Base-by-base conservation (phyloP, 2,329 filamentous ascomycete genomes). In the Aotearoamyces nothofagi region DNA sequence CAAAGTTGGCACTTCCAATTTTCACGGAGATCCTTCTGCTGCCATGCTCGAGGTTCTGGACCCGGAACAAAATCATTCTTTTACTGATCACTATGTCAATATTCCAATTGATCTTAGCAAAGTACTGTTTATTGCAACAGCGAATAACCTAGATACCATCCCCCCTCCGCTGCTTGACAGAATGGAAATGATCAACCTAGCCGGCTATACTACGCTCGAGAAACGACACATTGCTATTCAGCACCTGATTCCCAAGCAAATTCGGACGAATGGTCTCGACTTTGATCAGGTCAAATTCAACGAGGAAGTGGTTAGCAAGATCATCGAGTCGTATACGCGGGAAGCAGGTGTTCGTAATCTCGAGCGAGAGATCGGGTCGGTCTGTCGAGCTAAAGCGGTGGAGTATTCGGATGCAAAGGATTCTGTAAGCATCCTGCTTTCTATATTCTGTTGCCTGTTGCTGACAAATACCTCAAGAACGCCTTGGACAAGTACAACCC, bases 41-140 rank as follows among this genome's bases (percentile, higher is more conserved):
- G 90, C 90, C 6, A 94, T 98, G 87, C 72, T 98, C 9, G 90
- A 98, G 53, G 90, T 98, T 8, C 64, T 98, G 25, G 90, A 98
- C 47, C 90, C 90, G 1, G 90, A 98, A 53, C 90, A 98, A 56
- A 98, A 98, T 49, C 70, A 92, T 53, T 78, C 73, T 7, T 98
- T 98, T 56, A 81, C 76, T 16, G 90, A 98, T 49, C 90, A 98
- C 56, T 98, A 96, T 51, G 72, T 98, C 50, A 86, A 86, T 45
- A 84, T 94, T 37, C 87, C 90, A 0, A 82, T 96, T 40, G 90
- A 98, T 49, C 65, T 98, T 12, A 92, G 83, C 57, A 94, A 92
- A 55, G 82, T 98, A 13, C 66, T 98, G 8, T 98, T 98, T 57
- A 93, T 98, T 45, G 90, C 90, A 5, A 98, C 90, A 0, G 90